Evolutionary conservation across 306 rosid genomes (phyloP).

Genomic region (Acacia confusa): DNA sequence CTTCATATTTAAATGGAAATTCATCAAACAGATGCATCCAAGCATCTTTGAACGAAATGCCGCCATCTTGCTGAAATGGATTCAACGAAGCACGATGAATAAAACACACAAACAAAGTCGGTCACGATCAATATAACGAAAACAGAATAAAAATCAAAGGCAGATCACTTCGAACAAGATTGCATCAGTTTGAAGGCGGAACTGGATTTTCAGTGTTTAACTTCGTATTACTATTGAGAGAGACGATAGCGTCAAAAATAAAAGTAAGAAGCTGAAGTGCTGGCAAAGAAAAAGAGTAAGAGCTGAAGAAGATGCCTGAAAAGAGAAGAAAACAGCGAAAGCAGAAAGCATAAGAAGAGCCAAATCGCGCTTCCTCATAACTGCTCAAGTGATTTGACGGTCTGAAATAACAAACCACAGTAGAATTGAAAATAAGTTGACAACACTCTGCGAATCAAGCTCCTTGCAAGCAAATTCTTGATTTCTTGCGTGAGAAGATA

Average conservation of each 20-base stretch:
- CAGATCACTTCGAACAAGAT: too few species aligned
- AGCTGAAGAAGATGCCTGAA: slow-evolving; percentile 56
- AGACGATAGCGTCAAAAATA: too few species aligned
- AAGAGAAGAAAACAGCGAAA: slow-evolving; percentile 96
- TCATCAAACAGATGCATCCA: slow-evolving; percentile 97
- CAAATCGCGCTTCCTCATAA: slow-evolving; percentile 98
- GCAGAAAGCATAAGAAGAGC: slow-evolving; percentile 96
- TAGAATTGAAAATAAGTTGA: too few species aligned
- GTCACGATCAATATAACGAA: slow-evolving; percentile 16
- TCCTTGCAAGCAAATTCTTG: too few species aligned
- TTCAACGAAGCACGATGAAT: slow-evolving; percentile 1
- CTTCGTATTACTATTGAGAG: too few species aligned
- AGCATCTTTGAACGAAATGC: slow-evolving; percentile 86
- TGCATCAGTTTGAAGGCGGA: too few species aligned
- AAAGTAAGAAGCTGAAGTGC: too few species aligned
- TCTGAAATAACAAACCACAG: background rate
- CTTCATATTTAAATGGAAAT: slow-evolving; percentile 88
- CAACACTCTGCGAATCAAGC: too few species aligned
- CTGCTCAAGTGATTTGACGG: background rate
- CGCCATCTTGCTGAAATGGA: slow-evolving; percentile 77
- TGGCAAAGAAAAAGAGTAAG: too few species aligned
- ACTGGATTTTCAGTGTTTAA: background rate
- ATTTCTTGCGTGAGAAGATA: too few species aligned
- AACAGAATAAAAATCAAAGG: background rate
- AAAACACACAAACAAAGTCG: background rate